These are phyloP conservation scores for Tetrahymena borealis DNA, from an alignment of 73 alveolate species.

Conservation along the genomic window DNA sequence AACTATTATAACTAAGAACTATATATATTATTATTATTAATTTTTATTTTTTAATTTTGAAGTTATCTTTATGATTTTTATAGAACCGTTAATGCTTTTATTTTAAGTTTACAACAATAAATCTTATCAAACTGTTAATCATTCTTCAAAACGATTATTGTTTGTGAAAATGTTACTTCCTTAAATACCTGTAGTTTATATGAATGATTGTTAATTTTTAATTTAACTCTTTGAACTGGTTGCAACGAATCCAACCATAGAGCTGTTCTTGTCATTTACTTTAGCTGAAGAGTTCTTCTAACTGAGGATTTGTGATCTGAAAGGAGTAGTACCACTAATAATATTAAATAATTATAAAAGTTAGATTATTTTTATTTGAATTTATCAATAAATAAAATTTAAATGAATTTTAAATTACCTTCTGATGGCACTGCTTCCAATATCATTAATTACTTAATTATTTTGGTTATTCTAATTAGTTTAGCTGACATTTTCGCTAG, in stretches of 20 bases:
- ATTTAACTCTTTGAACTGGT: not conserved
- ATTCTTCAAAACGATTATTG: not conserved
- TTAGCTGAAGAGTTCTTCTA: not conserved
- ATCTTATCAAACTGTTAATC: not conserved
- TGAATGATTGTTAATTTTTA: not conserved
- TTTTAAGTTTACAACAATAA: too few species aligned
- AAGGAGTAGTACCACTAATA: not conserved
- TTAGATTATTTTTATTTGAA: not conserved
- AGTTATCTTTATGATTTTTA: too few species aligned
- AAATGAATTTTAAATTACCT: too few species aligned
- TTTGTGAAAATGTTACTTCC: not conserved
- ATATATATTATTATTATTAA: too few species aligned
- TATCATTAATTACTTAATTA: not conserved
- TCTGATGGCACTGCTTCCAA: not conserved
- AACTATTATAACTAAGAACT: too few species aligned
- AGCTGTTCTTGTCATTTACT: not conserved
- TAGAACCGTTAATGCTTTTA: too few species aligned
- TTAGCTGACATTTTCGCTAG: not conserved
- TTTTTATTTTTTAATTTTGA: too few species aligned
- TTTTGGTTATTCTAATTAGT: not conserved
- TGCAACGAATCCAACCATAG: not conserved
- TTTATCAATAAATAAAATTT: too few species aligned
- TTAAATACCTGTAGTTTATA: not conserved
- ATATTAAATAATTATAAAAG: not conserved
- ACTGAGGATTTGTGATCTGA: not conserved